A percentile compares a stretch with the other conserved stretches of the same genome.
Conservation (phyloP, 2,329 filamentous ascomycete genomes). For the Hypoxylon sp. region DNA sequence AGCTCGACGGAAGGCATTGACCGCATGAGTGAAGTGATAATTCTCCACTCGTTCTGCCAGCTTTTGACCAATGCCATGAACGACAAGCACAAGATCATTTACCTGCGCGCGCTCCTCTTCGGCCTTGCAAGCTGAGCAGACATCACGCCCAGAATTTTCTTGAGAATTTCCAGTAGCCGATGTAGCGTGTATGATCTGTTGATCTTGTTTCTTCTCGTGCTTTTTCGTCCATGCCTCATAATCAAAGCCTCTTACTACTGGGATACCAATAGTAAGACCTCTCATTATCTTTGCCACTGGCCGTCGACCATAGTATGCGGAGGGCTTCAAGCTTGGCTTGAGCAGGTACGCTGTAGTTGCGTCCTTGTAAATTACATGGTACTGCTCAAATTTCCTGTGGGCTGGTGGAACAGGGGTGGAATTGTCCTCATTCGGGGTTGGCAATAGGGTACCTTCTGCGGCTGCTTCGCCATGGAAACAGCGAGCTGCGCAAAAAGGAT, state of each 20-base stretch:
- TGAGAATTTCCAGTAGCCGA: conserved; percentile 51
- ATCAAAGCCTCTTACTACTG: conserved; percentile 92
- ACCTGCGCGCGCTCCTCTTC: conserved; percentile 78
- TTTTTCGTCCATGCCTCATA: conserved; percentile 81
- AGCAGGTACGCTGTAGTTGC: conserved; percentile 83
- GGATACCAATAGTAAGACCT: conserved; percentile 84
- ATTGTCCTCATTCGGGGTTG: conserved; percentile 57
- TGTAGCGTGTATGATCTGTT: conserved; percentile 49
- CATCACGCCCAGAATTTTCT: conserved; percentile 42
- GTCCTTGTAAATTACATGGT: conserved; percentile 90
- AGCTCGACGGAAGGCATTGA: conserved; percentile 89
- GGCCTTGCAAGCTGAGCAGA: conserved; percentile 73
- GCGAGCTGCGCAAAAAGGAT: conserved; percentile 72
- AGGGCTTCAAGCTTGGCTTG: conserved; percentile 87
- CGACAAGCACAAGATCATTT: conserved; percentile 89
- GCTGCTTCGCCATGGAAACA: conserved; percentile 73
- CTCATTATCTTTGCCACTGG: conserved; percentile 89
- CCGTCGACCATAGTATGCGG: conserved; percentile 84
- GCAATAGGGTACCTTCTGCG: conserved; percentile 63
- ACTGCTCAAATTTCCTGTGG: conserved; percentile 76
- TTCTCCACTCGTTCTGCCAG: conserved; percentile 94
- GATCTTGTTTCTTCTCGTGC: conserved; percentile 65
- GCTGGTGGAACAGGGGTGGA: conserved; percentile 60
- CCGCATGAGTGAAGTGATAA: conserved; percentile 96
- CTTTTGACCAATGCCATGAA: conserved; percentile 97